Percentiles rank a stretch among this genome's conserved stretches.
Conservation (phyloP, 805 yeast genomes). For the Candida boleticola region DNA sequence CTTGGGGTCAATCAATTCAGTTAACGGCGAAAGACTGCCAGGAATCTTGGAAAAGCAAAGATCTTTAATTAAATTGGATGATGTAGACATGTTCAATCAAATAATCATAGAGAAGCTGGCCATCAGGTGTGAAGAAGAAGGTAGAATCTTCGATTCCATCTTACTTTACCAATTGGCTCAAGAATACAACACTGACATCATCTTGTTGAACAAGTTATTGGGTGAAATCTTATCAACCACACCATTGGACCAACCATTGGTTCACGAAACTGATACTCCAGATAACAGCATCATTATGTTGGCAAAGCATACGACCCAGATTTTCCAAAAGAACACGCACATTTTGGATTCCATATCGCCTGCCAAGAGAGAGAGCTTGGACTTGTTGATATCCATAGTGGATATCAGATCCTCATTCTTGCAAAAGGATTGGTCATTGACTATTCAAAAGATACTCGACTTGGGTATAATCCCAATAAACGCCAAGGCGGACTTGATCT, state of each 20-base stretch:
- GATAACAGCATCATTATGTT: slow-evolving; percentile 49
- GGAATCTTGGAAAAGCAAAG: slow-evolving; percentile 84
- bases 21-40: slow-evolving; percentile 70
- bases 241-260: slow-evolving; percentile 61
- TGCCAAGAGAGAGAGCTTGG: slow-evolving; percentile 62
- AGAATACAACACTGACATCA: slow-evolving; percentile 78
- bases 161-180: slow-evolving; percentile 84
- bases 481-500: slow-evolving; percentile 45
- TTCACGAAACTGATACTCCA: slow-evolving; percentile 34
- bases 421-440: slow-evolving; percentile 55
- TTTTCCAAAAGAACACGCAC: slow-evolving; percentile 54
- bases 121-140: slow-evolving; percentile 84
- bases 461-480: slow-evolving; percentile 66
- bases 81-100: slow-evolving; percentile 59
- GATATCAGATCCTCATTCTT: slow-evolving; percentile 61
- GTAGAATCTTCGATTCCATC: slow-evolving; percentile 81
- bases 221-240: slow-evolving; percentile 75
- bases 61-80: slow-evolving; percentile 55
- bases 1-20: slow-evolving; percentile 74
- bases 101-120: slow-evolving; percentile 85
- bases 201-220: slow-evolving; percentile 68
- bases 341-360: slow-evolving; percentile 55
- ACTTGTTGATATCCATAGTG: slow-evolving; percentile 61
- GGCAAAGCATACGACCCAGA: slow-evolving; percentile 42
- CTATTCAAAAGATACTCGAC: slow-evolving; percentile 53